Percentiles rank a stretch among this genome's conserved stretches.
phyloP scores from a whole-genome alignment of 2,329 filamentous ascomycete species.

The Penicillium sp. region DNA sequence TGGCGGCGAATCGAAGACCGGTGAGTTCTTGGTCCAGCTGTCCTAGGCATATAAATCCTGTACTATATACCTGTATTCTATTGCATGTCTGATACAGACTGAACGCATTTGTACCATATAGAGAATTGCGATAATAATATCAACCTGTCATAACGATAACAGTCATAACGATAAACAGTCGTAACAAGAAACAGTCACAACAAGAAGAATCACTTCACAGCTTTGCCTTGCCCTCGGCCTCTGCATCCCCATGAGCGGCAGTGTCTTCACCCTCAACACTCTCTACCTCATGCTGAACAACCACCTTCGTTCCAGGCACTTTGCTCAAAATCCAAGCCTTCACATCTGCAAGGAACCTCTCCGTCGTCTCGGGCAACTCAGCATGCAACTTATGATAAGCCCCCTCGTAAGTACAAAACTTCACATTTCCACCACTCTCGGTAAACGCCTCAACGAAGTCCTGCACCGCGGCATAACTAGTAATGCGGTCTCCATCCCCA shows the following conservation, averaged over 20 bases:
- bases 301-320: not conserved
- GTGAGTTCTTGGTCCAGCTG: conserved; percentile 9
- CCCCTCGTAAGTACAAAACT: conserved; percentile 70
- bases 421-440: conserved; percentile 67
- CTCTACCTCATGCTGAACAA: not conserved
- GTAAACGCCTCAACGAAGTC: conserved; percentile 60
- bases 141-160: not conserved
- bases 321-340: conserved; percentile 60
- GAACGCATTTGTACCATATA: conserved; percentile 4
- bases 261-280: not conserved
- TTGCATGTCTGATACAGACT: conserved; percentile 5
- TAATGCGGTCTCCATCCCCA: conserved; percentile 70
- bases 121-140: not conserved
- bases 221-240: conserved; percentile 3
- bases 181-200: too few species aligned
- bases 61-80: conserved; percentile 13
- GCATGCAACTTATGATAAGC: conserved; percentile 65
- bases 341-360: conserved; percentile 54
- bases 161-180: not conserved
- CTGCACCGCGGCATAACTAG: conserved; percentile 63
- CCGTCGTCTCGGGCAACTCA: conserved; percentile 30
- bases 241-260: not conserved
- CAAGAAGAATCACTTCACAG: conserved; percentile 1
- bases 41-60: conserved; percentile 1
- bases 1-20: conserved; percentile 45